A percentile compares a stretch with the other conserved stretches of the same genome.
Evolutionary conservation across 805 yeast genomes (phyloP).

Genomic region (Metschnikowia chrysomelidarum): DNA sequence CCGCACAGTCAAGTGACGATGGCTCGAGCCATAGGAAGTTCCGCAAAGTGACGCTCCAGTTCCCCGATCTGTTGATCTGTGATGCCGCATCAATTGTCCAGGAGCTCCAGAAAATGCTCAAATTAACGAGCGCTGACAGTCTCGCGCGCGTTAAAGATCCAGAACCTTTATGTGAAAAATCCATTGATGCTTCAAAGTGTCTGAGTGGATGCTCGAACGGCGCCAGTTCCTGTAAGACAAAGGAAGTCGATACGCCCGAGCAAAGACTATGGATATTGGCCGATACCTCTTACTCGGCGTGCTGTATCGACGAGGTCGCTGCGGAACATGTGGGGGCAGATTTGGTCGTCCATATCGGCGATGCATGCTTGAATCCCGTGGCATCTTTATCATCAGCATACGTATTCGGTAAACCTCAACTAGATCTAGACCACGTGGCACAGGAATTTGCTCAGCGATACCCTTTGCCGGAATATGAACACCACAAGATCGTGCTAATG

Average conservation of each 20-base stretch:
- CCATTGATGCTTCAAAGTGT: no score
- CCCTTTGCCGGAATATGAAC: constrained; percentile 25
- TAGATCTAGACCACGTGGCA: constrained; percentile 43
- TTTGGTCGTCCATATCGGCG: constrained; percentile 88
- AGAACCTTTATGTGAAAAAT: no score
- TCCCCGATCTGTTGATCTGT: constrained; percentile 76
- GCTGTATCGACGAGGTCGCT: constrained; percentile 97
- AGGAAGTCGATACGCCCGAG: neutral
- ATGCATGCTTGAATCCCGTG: constrained; percentile 84
- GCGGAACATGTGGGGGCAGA: constrained; percentile 90
- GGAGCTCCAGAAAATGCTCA: constrained; percentile 43
- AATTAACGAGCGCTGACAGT: constrained; percentile 3
- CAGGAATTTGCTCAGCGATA: constrained; percentile 43
- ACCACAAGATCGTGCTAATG: constrained; percentile 58
- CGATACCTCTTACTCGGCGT: constrained; percentile 92
- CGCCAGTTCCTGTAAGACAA: no score
- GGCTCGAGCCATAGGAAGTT: constrained; percentile 26
- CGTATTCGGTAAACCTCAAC: constrained; percentile 67
- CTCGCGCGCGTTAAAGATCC: no score
- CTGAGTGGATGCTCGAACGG: no score
- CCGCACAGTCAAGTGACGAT: constrained; percentile 20
- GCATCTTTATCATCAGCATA: constrained; percentile 72
- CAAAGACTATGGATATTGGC: constrained; percentile 78
- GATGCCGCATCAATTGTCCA: constrained; percentile 76
- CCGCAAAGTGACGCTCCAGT: constrained; percentile 73